Evolutionary conservation across 257 asterid genomes (phyloP).

Genomic region (Anisodus acutangulus): DNA sequence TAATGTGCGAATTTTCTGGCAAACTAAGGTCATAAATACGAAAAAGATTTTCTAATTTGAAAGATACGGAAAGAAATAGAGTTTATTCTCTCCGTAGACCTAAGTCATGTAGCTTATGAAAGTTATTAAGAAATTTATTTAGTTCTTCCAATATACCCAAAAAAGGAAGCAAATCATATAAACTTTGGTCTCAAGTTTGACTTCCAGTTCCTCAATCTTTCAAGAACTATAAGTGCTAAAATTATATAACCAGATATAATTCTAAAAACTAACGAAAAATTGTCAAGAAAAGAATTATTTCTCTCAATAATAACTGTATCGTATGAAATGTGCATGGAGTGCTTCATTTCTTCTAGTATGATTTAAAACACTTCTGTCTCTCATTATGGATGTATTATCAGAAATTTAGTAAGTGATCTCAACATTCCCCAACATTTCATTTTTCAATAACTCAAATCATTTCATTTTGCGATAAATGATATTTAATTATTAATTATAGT

Average conservation of each 20-base stretch:
- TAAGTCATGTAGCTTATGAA: too few species aligned
- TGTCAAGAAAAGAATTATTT: neutral
- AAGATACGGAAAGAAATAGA: too few species aligned
- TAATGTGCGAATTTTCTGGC: too few species aligned
- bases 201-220: neutral
- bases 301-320: neutral
- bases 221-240: neutral
- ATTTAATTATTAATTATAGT: neutral
- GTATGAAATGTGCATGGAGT: too few species aligned
- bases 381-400: too few species aligned
- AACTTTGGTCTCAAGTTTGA: neutral
- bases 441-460: neutral
- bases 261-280: neutral
- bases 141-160: too few species aligned
- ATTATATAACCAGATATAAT: neutral
- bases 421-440: neutral
- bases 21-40: too few species aligned
- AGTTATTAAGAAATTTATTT: too few species aligned
- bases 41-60: too few species aligned
- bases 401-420: neutral
- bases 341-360: neutral
- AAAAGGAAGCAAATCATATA: neutral
- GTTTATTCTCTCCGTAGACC: too few species aligned
- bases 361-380: neutral
- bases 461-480: neutral